Base-by-base conservation (phyloP, 306 rosid species). In the Vigna angularis region DNA sequence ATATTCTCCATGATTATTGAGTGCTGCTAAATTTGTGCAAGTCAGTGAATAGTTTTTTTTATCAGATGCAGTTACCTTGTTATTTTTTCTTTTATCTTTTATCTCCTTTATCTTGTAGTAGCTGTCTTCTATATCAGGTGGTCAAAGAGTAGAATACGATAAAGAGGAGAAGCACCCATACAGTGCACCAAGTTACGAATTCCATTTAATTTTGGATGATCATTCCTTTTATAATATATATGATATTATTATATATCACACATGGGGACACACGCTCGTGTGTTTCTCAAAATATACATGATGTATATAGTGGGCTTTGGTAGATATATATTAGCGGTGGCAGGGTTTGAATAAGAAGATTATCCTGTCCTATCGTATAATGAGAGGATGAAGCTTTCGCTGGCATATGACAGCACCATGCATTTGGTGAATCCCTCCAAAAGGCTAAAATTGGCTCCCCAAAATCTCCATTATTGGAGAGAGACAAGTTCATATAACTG, bases 401-500 rank as follows among this genome's bases (percentile, higher is more conserved):
- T 87, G 83, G 85, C 90, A 77, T 74, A 61, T 86, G 75, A 81
- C 82, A 72, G 78, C 42, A 77, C 81, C 87, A 83, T 84, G 82
- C 66, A 75, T 82, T 77, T 71, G 50, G n/a, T 51, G 83, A 81
- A 78, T 89, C 89, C 81, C 28, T 85, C 87, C 91, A 89, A 85
- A 85, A 85, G 82, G 80, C 89, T 70, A 28, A 83, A 73, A 78
- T 85, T 90, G 89, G 88, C 79, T 82, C 75, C 78, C 66, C 66
- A 28, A 66, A 26, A 40, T 81, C 67, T 83, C 58, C 40, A 90
- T 86, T 85, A 88, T 90, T 90, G 87, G 86, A 73, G 83, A 73
- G 87, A 82, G 82, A 12, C 5, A 12, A 12, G 16, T 45, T 20
- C 32, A 30, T 44, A 40, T 45, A 42, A 7, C 24, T 70, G 12